Conservation (phyloP, 768 basidiomycete species). For the Russula virescens region DNA sequence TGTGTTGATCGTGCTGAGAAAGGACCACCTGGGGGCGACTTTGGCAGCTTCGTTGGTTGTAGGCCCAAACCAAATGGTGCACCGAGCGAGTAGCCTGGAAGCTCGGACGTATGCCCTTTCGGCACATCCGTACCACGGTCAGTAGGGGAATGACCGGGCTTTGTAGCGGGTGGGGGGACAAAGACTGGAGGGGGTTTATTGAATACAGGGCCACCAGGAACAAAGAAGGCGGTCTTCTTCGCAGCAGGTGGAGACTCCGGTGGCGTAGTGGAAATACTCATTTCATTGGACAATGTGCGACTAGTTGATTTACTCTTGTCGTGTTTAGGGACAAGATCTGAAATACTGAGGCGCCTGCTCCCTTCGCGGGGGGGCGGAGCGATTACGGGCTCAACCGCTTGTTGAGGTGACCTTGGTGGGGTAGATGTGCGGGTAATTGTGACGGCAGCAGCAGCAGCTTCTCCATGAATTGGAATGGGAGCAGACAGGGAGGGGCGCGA, state of each 20-base stretch:
- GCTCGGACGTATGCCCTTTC: constrained; percentile 34
- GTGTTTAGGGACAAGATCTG: constrained; percentile 46
- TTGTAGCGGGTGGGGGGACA: constrained; percentile 41
- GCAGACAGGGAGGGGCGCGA: constrained; percentile 11
- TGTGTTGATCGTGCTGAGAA: constrained; percentile 48
- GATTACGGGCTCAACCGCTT: neutral
- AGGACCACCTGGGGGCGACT: constrained; percentile 29
- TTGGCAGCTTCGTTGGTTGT: constrained; percentile 17
- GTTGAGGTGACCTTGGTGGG: neutral
- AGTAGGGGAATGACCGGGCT: constrained; percentile 18
- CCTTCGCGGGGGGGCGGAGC: constrained; percentile 17
- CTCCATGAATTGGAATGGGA: neutral
- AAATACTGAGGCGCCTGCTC: constrained; percentile 47
- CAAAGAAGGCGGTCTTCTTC: constrained; percentile 26
- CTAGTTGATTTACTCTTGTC: constrained; percentile 35
- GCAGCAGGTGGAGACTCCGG: constrained; percentile 23
- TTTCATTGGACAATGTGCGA: neutral
- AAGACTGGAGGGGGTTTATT: constrained; percentile 45
- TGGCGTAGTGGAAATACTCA: constrained; percentile 22
- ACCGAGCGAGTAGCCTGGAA: constrained; percentile 38
- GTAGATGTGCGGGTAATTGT: neutral
- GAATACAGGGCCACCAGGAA: constrained; percentile 48
- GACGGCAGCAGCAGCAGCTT: neutral
- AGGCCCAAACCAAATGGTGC: constrained; percentile 44
- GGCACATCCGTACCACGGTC: constrained; percentile 22